Conservation (phyloP, 768 basidiomycete species). For the Mycena vitilis region DNA sequence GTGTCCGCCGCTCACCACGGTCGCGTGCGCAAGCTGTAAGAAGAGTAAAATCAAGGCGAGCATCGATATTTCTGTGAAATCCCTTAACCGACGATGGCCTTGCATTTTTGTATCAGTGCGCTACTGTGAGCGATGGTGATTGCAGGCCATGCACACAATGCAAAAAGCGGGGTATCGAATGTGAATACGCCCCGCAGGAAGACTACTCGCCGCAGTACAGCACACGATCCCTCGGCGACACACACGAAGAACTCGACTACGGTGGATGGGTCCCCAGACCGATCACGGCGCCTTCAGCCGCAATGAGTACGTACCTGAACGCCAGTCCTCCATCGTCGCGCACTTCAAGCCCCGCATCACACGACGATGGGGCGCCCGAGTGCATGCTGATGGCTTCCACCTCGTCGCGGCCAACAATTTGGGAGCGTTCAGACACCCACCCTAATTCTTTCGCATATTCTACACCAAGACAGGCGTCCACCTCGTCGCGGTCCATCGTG, state of each 20-base stretch:
- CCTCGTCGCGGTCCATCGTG: no score
- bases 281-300: neutral
- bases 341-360: no score
- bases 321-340: neutral
- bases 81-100: neutral
- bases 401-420: no score
- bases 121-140: constrained; percentile 2
- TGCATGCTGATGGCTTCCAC: no score
- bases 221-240: neutral
- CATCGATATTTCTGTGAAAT: neutral
- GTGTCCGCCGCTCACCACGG: neutral
- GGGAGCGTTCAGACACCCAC: no score
- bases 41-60: neutral
- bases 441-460: no score
- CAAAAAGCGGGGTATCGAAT: neutral
- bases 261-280: neutral
- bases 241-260: neutral
- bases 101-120: neutral
- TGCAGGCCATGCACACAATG: neutral
- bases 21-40: neutral
- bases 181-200: neutral
- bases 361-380: no score
- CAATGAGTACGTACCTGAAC: neutral
- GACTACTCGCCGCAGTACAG: neutral
- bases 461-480: no score